Percentiles rank a stretch among this genome's conserved stretches.
phyloP scores from a whole-genome alignment of 768 basidiomycete species.

The Amanita phalloides region DNA sequence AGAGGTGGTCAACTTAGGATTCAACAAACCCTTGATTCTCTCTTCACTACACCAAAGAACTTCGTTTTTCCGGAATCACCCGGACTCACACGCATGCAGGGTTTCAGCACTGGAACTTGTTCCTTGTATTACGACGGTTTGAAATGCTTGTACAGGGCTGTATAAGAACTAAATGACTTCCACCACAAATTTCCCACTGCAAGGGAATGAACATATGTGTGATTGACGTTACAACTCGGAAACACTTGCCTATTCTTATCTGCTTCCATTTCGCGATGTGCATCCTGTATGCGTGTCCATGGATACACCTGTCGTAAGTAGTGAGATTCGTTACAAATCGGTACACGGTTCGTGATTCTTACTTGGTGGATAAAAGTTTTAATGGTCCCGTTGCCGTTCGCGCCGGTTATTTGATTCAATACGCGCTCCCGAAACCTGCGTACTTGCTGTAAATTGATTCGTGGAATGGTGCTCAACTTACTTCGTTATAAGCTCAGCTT shows the following conservation, averaged over 20 bases:
- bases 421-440: constrained; percentile 44
- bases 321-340: neutral
- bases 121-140: neutral
- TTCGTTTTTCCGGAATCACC: too few relatives aligned
- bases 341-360: constrained; percentile 9
- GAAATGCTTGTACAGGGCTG: neutral
- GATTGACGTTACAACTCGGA: neutral
- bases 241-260: constrained; percentile 37
- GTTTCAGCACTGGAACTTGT: too few relatives aligned
- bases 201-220: neutral
- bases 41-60: too few relatives aligned
- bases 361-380: constrained; percentile 76
- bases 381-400: constrained; percentile 46
- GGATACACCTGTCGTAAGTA: constrained; percentile 49
- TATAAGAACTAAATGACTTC: constrained; percentile 21
- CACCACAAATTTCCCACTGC: constrained; percentile 37
- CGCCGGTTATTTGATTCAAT: constrained; percentile 47
- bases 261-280: constrained; percentile 77
- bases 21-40: too few relatives aligned
- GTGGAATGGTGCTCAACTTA: constrained; percentile 16
- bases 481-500: constrained; percentile 58
- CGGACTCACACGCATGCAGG: too few relatives aligned
- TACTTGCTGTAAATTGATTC: neutral
- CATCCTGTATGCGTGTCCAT: constrained; percentile 70
- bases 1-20: too few relatives aligned